Percentiles rank a stretch among this genome's conserved stretches.
These are phyloP conservation scores for Plectosphaerella cucumerina DNA, from an alignment of 2,329 filamentous ascomycete species.

Conservation along the genomic window DNA sequence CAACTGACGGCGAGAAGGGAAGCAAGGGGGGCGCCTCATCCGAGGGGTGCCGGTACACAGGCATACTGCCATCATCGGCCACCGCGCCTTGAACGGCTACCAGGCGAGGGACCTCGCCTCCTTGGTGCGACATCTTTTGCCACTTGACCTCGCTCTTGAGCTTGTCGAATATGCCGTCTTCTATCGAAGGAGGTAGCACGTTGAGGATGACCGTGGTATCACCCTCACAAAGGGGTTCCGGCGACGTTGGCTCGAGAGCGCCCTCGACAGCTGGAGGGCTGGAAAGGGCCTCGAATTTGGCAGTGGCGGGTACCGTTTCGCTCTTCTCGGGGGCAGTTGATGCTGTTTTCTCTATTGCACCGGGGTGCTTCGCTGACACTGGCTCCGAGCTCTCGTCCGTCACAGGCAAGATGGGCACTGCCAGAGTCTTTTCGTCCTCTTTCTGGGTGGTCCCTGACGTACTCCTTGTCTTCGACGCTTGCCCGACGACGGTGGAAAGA, in stretches of 20 bases:
- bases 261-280: too few species aligned
- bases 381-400: neutral
- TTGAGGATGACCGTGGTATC: conserved; percentile 73
- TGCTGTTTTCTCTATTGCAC: neutral
- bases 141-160: conserved; percentile 75
- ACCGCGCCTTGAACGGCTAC: conserved; percentile 83
- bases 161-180: conserved; percentile 60
- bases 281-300: too few species aligned
- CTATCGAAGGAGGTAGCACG: conserved; percentile 56
- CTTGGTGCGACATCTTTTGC: conserved; percentile 90
- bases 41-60: conserved; percentile 91
- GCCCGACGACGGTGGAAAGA: too few species aligned
- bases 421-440: too few species aligned
- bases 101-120: conserved; percentile 84
- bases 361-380: neutral
- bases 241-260: neutral
- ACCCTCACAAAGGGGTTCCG: conserved; percentile 62
- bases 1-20: conserved; percentile 70
- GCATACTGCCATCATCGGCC: conserved; percentile 65
- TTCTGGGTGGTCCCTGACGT: too few species aligned
- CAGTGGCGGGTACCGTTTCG: too few species aligned
- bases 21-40: conserved; percentile 79
- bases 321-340: neutral
- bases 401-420: too few species aligned
- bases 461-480: too few species aligned